phyloP scores from a whole-genome alignment of 768 basidiomycete species.

The Lanmaoa pseudosensibilis region DNA sequence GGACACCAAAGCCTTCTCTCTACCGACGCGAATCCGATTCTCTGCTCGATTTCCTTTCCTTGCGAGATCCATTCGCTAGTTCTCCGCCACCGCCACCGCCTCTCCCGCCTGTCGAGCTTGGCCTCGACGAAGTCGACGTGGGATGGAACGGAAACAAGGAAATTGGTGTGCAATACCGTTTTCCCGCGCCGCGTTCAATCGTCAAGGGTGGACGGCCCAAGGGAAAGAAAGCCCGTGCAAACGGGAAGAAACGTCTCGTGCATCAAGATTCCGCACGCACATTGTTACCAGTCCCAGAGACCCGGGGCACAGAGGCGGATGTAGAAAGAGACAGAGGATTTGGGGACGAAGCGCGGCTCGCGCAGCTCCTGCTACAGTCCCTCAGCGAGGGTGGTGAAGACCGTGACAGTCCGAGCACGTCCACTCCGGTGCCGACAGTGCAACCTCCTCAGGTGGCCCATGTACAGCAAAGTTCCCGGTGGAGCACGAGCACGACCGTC shows the following conservation, averaged over 20 bases:
- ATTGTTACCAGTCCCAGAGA: conserved; percentile 24
- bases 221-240: conserved; percentile 14
- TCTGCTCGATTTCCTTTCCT: conserved; percentile 33
- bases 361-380: conserved; percentile 33
- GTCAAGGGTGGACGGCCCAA: conserved; percentile 25
- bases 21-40: conserved; percentile 28
- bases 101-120: conserved; percentile 28
- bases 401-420: background rate
- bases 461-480: conserved; percentile 25
- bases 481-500: conserved; percentile 34
- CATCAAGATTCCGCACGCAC: conserved; percentile 30
- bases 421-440: conserved; percentile 7
- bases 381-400: conserved; percentile 18
- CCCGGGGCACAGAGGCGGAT: conserved; percentile 18
- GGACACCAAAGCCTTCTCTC: conserved; percentile 20
- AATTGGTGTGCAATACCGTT: conserved; percentile 32
- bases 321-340: conserved; percentile 20
- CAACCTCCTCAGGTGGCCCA: conserved; percentile 21
- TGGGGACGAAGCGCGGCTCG: conserved; percentile 30
- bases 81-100: conserved; percentile 34
- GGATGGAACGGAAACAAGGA: conserved; percentile 26
- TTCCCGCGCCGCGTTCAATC: conserved; percentile 33
- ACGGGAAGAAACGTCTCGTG: conserved; percentile 23
- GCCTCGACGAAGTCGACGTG: conserved; percentile 29
- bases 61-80: conserved; percentile 36